Evolutionary conservation across 2,329 filamentous ascomycete species (phyloP), one percentile per base, ranked within the genome.

Genomic region (Scolecobasidium constrictum): DNA sequence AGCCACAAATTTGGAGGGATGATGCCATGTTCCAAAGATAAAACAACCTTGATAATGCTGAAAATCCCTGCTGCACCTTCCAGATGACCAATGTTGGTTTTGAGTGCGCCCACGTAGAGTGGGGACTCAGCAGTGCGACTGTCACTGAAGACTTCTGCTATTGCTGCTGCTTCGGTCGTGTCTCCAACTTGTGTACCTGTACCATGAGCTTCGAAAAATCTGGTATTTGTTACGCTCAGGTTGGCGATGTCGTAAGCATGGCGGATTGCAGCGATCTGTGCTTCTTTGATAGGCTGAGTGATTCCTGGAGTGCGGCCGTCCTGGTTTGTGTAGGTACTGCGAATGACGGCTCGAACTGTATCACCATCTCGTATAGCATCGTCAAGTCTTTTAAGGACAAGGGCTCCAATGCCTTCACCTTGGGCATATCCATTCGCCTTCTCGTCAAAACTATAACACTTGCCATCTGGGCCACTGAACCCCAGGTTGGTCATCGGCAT

Each of bases 201-300:
- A 39, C 57, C 61, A 28, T 62, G 59, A 18, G 56, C 54, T 43
- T 63, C 58, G 1, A 66, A 47, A 35, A 61, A 58, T 0, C 50
- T 53, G 0, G 61, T 66, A 9, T 35, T 20, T 43, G 7, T 5
- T 7, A 23, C 3, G 17, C 35, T 17, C 21, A 60, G 54, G 1
- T 51, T 52, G 2, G 60, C 59, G 5, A 45, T 43, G 2, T 42
- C 26, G 42, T 66, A 63, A 1, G 54, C 54, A 19, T 43, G 46
- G 0, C 56, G 42, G 5, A 66, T 64, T 2, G 64, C 40, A 2
- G 40, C 41, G 35, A 50, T 51, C 38, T 59, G 55, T 5, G 42
- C 40, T n/a, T 48, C 47, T 1, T 42, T 15, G 35, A 42, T 54
- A 3, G 57, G 56, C 2, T 18, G 19, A 2, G 53, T 44, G 2